These are phyloP conservation scores for Endocalyx cinctus DNA, from an alignment of 2,329 filamentous ascomycete species.

Conservation along the genomic window DNA sequence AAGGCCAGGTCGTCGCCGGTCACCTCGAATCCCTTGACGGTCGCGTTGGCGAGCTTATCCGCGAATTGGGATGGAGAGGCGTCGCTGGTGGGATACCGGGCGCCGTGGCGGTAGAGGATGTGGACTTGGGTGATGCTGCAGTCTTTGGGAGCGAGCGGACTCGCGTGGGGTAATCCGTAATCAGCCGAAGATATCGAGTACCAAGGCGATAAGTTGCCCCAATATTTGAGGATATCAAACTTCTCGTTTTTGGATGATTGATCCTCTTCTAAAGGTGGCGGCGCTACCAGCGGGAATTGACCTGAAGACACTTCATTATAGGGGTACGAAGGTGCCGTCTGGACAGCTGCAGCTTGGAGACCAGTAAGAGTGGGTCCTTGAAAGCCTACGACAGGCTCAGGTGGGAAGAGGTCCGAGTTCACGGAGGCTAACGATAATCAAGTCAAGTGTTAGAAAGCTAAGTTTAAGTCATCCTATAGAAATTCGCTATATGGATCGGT, in stretches of 20 bases:
- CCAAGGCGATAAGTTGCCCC: conserved; percentile 30
- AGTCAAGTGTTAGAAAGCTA: too few relatives aligned
- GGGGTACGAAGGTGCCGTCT: conserved; percentile 24
- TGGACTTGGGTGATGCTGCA: conserved; percentile 28
- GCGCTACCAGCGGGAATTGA: conserved; percentile 26
- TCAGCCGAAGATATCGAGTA: conserved; percentile 28
- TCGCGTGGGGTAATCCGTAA: conserved; percentile 25
- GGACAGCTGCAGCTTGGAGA: conserved; percentile 21
- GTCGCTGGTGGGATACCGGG: conserved; percentile 26
- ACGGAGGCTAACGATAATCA: conserved; percentile 18
- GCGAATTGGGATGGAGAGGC: conserved; percentile 26
- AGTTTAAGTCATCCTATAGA: too few relatives aligned
- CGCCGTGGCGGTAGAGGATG: conserved; percentile 28
- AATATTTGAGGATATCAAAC: conserved; percentile 27
- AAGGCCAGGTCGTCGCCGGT: conserved; percentile 23
- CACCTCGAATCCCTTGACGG: conserved; percentile 28
- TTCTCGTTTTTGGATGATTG: conserved; percentile 14
- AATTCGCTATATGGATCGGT: background rate
- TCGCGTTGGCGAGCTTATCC: conserved; percentile 28
- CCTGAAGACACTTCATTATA: conserved; percentile 21
- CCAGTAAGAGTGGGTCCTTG: conserved; percentile 23
- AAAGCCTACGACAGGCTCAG: conserved; percentile 24
- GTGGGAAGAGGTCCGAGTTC: conserved; percentile 23
- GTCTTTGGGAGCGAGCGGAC: conserved; percentile 23
- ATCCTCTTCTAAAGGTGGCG: conserved; percentile 20